Percentiles rank a stretch among this genome's conserved stretches.
Evolutionary conservation across 208 protist genomes (phyloP).

Genomic region (Zelonia costaricensis): DNA sequence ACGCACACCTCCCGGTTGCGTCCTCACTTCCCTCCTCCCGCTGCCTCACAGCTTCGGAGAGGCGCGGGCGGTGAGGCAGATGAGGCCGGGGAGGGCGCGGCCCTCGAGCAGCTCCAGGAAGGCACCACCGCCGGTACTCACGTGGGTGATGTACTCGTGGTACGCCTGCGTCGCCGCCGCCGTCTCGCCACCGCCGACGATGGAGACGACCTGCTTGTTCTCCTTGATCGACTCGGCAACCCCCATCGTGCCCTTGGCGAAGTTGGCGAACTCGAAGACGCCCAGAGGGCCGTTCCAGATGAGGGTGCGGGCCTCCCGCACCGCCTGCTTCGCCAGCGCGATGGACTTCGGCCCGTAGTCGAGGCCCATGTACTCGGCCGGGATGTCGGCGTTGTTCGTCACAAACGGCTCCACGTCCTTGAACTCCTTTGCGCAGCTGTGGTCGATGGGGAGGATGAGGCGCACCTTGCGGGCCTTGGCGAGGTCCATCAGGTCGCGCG

Average conservation of each 20-base stretch:
- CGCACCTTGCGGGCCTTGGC: constrained; percentile 95
- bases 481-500: constrained; percentile 71
- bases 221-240: constrained; percentile 78
- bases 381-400: constrained; percentile 80
- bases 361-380: constrained; percentile 92
- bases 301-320: constrained; percentile 89
- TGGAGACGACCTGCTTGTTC: constrained; percentile 86
- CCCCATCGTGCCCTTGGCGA: constrained; percentile 87
- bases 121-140: constrained; percentile 99
- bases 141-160: constrained; percentile 94
- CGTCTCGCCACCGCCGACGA: constrained; percentile 98
- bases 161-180: constrained; percentile 93
- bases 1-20: not conserved
- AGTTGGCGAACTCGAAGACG: constrained; percentile 98
- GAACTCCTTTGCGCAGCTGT: constrained; percentile 96
- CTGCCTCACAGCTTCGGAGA: constrained; percentile 56
- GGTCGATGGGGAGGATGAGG: constrained; percentile 98
- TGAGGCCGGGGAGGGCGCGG: constrained; percentile 93
- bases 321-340: constrained; percentile 65
- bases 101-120: constrained; percentile 99
- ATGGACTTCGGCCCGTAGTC: constrained; percentile 96
- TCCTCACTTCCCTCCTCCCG: too few relatives aligned
- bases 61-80: constrained; percentile 86
- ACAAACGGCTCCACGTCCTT: constrained; percentile 71
- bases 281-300: constrained; percentile 98